Evolutionary conservation across 2,329 filamentous ascomycete genomes (phyloP).

Genomic region (Claviceps maximensis): DNA sequence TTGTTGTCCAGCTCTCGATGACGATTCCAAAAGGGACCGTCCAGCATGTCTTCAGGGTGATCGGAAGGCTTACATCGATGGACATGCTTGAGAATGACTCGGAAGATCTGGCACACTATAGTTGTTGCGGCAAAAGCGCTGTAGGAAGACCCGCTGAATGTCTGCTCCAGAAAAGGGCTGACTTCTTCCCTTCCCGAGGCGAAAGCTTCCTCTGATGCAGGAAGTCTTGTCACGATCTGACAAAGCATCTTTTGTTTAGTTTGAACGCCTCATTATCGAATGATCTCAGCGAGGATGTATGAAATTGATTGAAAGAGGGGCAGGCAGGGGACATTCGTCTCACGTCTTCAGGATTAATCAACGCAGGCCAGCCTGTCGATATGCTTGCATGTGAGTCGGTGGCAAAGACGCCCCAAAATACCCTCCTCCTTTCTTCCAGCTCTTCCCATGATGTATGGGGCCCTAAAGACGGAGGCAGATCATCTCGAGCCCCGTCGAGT

Average conservation of each 20-base stretch:
- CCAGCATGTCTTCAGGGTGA: conserved; percentile 55
- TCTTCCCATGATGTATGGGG: conserved; percentile 73
- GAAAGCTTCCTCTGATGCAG: conserved; percentile 66
- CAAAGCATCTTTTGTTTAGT: background rate
- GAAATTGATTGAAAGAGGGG: background rate
- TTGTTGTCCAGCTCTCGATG: conserved; percentile 75
- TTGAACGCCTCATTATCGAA: background rate
- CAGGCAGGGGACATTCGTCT: conserved; percentile 6
- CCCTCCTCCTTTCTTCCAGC: conserved; percentile 58
- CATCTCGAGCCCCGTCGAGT: conserved; percentile 50
- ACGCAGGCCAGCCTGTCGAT: conserved; percentile 80
- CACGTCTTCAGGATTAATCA: conserved; percentile 60
- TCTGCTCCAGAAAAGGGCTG: conserved; percentile 50
- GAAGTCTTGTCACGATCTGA: conserved; percentile 65
- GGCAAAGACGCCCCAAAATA: conserved; percentile 77
- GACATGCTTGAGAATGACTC: conserved; percentile 66
- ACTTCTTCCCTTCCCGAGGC: conserved; percentile 49
- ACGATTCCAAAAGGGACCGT: conserved; percentile 74
- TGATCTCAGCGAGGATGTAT: background rate
- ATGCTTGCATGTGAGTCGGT: conserved; percentile 77
- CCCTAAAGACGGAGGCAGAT: conserved; percentile 60
- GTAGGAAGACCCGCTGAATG: conserved; percentile 48
- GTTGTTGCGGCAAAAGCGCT: conserved; percentile 61
- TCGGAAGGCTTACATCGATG: conserved; percentile 60
- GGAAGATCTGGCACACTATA: conserved; percentile 66